Percentiles rank a stretch among this genome's conserved stretches.
These are phyloP conservation scores for Sclerospora graminicola DNA, from an alignment of 352 stramenopile genomes.

Conservation along the genomic window DNA sequence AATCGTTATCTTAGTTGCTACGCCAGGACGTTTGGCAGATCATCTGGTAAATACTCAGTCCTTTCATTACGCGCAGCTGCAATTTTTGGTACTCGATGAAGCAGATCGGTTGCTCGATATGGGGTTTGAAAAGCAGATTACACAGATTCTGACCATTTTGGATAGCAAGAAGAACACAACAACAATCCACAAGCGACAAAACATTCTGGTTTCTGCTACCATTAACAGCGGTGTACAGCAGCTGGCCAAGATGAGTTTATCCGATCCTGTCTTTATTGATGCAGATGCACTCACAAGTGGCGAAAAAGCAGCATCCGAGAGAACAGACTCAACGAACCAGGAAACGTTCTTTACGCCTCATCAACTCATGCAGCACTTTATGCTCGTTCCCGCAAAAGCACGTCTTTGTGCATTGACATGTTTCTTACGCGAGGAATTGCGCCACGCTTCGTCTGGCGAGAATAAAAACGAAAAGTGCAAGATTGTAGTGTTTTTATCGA, in stretches of 20 bases:
- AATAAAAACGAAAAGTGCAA: slow-evolving; percentile 42
- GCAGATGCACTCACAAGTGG: slow-evolving; percentile 36
- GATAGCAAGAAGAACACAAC: slow-evolving; percentile 89
- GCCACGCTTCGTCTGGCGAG: slow-evolving; percentile 22
- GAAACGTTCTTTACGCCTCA: slow-evolving; percentile 84
- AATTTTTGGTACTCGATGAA: slow-evolving; percentile 97
- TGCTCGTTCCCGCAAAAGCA: slow-evolving; percentile 91
- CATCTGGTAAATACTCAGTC: slow-evolving; percentile 91
- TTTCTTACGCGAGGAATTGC: slow-evolving; percentile 83
- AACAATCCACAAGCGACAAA: slow-evolving; percentile 63
- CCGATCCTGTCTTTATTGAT: slow-evolving; percentile 63
- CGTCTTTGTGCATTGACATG: slow-evolving; percentile 87
- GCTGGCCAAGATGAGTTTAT: slow-evolving; percentile 76
- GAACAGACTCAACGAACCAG: slow-evolving; percentile 13
- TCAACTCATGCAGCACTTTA: slow-evolving; percentile 93
- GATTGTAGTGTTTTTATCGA: slow-evolving; percentile 96
- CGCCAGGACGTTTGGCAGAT: slow-evolving; percentile 94
- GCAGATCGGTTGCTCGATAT: slow-evolving; percentile 99
- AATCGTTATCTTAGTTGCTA: slow-evolving; percentile 96
- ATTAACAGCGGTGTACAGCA: slow-evolving; percentile 81
- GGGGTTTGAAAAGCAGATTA: slow-evolving; percentile 99
- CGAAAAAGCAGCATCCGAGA: slow-evolving; percentile 3
- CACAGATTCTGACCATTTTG: slow-evolving; percentile 93
- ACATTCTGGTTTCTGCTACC: slow-evolving; percentile 82
- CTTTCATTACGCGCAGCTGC: slow-evolving; percentile 85